A percentile compares a stretch with the other conserved stretches of the same genome.
Conservation (phyloP, 1,139 yeast genomes). For the Pichia sp. region DNA sequence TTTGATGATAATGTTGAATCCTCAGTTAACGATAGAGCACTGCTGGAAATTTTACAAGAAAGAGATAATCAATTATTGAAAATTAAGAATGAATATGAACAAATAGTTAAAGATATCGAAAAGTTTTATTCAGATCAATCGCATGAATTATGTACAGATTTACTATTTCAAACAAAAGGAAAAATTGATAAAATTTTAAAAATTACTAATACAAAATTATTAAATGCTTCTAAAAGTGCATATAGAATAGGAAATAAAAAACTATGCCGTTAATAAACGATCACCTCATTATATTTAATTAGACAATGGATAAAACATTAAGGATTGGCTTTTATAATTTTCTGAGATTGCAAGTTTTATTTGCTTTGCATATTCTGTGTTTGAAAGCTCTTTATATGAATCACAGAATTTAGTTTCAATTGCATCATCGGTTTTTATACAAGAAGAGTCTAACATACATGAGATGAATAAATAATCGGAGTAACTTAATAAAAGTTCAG, state of each 20-base stretch:
- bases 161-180: background rate
- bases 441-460: conserved; percentile 11
- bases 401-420: conserved; percentile 9
- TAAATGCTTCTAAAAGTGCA: background rate
- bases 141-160: conserved; percentile 4
- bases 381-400: conserved; percentile 11
- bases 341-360: conserved; percentile 17
- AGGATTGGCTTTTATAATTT: conserved; percentile 20
- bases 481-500: conserved; percentile 18
- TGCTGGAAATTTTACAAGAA: background rate
- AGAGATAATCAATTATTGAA: background rate
- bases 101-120: conserved; percentile 8
- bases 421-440: background rate
- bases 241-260: background rate
- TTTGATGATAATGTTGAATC: too few relatives aligned
- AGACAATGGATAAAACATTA: conserved; percentile 25
- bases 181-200: background rate
- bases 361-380: conserved; percentile 9
- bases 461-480: conserved; percentile 22
- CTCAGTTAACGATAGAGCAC: too few relatives aligned
- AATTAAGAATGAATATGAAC: conserved; percentile 1
- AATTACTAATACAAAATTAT: background rate
- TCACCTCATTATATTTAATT: too few relatives aligned
- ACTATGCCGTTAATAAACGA: background rate
- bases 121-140: conserved; percentile 11